Evolutionary conservation across 768 basidiomycete species (phyloP), one percentile per base, ranked within the genome.

Genomic region (Auricularia cornea): DNA sequence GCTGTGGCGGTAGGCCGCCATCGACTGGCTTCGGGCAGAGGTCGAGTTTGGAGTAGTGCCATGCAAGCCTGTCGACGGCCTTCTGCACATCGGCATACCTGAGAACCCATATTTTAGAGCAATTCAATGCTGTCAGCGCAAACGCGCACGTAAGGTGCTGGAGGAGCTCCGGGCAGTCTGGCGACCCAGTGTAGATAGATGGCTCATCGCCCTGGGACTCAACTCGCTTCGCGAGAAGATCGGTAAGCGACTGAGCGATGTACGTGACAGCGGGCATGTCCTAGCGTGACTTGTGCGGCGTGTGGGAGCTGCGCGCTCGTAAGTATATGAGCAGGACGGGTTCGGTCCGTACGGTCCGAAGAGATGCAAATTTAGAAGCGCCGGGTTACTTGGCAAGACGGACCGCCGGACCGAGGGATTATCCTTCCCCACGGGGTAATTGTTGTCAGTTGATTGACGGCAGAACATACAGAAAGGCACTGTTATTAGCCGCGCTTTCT

Each of bases 1-100:
- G 71, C 44, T 70, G 64, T 8, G 76, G 72, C 11, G 77, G 77
- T 1, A 74, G 40, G 28, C 71, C 68, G 26, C n/a, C 51, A 26
- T 69, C 69, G 11, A 66, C 48, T 3, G 60, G 63, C 18, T 64
- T 57, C 2, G 74, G 73, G 23, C 63, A 60, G 18, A 76, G 68
- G 26, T 65, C 67, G 4, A 74, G 69, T 6, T 62, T 44, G 6
- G 68, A 62, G 66, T 75, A 75, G 60, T 74, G 65, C 66, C 69
- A 70, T 59, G 70, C 72, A 10, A 75, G 69, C 28, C 74, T 69
- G 61, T 72, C 71, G 10, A 73, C 54, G 0, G 54, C 54, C 11
- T 31, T 28, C 54, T 57, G 54, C 28, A 57, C 54, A 14, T 57
- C 54, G 6, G 28, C 11, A 26, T 57, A 57, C 11, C 54, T 28